Evolutionary conservation across 1,139 yeast species (phyloP).

Genomic region (Suhomyces panamericanus): DNA sequence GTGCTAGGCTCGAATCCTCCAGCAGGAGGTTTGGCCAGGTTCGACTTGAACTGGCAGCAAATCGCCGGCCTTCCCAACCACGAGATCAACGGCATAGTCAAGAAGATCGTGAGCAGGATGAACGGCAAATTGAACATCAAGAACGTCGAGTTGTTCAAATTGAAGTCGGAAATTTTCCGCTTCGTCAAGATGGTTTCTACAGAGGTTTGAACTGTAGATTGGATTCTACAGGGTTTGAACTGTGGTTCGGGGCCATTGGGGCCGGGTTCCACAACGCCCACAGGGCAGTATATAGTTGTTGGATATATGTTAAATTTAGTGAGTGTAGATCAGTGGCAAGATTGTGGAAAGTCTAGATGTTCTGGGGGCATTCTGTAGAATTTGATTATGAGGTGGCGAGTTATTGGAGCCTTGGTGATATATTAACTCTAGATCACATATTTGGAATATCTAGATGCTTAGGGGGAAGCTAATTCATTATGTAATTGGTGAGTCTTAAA

Average conservation of each 20-base stretch:
- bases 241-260: neutral
- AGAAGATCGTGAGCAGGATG: slow-evolving; percentile 41
- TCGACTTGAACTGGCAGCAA: slow-evolving; percentile 29
- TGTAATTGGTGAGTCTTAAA: too few relatives aligned
- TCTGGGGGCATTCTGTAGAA: too few relatives aligned
- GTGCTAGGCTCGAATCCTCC: slow-evolving; percentile 10
- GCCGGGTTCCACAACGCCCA: neutral
- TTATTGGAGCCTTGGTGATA: too few relatives aligned
- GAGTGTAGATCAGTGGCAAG: too few relatives aligned
- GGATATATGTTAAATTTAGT: neutral
- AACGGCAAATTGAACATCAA: slow-evolving; percentile 46
- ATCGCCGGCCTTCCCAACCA: slow-evolving; percentile 42
- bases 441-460: too few relatives aligned
- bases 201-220: slow-evolving; percentile 23
- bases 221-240: slow-evolving; percentile 35
- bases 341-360: too few relatives aligned
- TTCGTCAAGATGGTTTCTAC: slow-evolving; percentile 47
- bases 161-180: slow-evolving; percentile 44
- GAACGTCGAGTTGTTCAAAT: slow-evolving; percentile 37
- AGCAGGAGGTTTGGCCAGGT: slow-evolving; percentile 1
- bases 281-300: slow-evolving; percentile 9
- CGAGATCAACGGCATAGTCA: slow-evolving; percentile 40
- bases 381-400: too few relatives aligned
- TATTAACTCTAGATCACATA: too few relatives aligned
- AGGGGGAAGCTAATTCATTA: too few relatives aligned